Evolutionary conservation across 2,329 filamentous ascomycete species (phyloP), one percentile per base, ranked within the genome.

Genomic region (Talaromyces sp.): DNA sequence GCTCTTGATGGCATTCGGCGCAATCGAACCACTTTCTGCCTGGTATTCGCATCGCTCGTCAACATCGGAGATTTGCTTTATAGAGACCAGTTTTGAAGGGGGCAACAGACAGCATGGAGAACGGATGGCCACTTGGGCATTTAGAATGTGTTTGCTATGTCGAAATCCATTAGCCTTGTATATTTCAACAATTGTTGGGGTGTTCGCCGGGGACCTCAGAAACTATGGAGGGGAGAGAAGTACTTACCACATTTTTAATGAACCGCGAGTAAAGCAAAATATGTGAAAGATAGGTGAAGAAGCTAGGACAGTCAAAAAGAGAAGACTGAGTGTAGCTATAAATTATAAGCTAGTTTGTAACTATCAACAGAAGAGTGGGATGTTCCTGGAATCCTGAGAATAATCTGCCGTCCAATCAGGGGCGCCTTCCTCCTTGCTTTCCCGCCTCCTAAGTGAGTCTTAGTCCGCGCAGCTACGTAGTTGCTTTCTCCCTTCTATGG

Each of bases 21-120:
- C 94, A 99, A 80, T 99, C 94, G 78, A 97, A 99, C 95, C 95
- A 99, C 80, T 96, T 97, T 61, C 85, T 84, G 80, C 90, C 90
- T 93, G 67, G 36, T 43, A 28, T 39, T 51, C 37, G 40, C 39
- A 36, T 45, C 28, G 40, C 33, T 52, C 17, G 37, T 58, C 25
- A 53, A 41, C 7, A 22, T 33, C 22, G 25, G 36, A 17, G 56
- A 58, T 9, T 19, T 15, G 7, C 5, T 48, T 17, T 25, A 31
- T 53, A 54, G 48, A 41, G 21, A 28, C 52, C 21, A 48, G 46
- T 25, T 19, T 39, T 35, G 52, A 45, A 19, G 41, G 37, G 76
- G 17, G 13, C n/a, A n/a, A 59, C 86, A 68, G 84, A 93, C 94
- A 99, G 81, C 94, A 99, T 62, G 92, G 89, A 58, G 92, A 94